These are phyloP conservation scores for Ploettnerulaceae sp. DNA, from an alignment of 2,329 filamentous ascomycete genomes.

Conservation along the genomic window DNA sequence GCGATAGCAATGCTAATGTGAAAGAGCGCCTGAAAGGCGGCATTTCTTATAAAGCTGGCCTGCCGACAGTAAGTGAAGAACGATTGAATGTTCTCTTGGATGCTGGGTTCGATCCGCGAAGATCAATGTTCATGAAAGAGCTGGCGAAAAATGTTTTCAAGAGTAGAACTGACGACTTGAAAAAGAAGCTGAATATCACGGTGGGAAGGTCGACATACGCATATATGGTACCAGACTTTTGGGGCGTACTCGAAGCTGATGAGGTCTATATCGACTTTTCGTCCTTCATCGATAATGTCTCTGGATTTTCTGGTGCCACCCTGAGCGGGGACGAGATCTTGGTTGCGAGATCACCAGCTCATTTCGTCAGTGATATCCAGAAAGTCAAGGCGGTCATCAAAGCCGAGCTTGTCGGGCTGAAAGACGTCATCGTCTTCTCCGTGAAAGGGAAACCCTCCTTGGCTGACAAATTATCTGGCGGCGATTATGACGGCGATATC, in stretches of 20 bases:
- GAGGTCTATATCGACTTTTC: slow-evolving; percentile 68
- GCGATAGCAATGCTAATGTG: slow-evolving; percentile 40
- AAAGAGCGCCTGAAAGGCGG: slow-evolving; percentile 33
- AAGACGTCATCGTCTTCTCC: slow-evolving; percentile 77
- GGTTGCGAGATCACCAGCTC: slow-evolving; percentile 64
- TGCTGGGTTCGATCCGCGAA: slow-evolving; percentile 52
- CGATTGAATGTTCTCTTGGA: slow-evolving; percentile 50
- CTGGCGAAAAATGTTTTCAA: slow-evolving; percentile 33
- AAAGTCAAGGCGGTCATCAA: slow-evolving; percentile 55
- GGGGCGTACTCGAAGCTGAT: slow-evolving; percentile 52
- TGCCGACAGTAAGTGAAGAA: slow-evolving; percentile 40
- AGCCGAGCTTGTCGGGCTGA: slow-evolving; percentile 59
- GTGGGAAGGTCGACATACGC: slow-evolving; percentile 57
- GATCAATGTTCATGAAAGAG: slow-evolving; percentile 45
- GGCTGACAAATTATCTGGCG: slow-evolving; percentile 68
- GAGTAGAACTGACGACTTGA: slow-evolving; percentile 33
- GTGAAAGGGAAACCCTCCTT: slow-evolving; percentile 55
- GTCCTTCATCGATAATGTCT: slow-evolving; percentile 48
- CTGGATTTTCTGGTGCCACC: slow-evolving; percentile 48
- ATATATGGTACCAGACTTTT: slow-evolving; percentile 66
- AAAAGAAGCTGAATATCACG: slow-evolving; percentile 54
- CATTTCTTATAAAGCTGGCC: slow-evolving; percentile 21
- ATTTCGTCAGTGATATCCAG: slow-evolving; percentile 69
- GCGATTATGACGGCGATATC: slow-evolving; percentile 77
- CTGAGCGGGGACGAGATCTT: slow-evolving; percentile 57